Base-by-base conservation (phyloP, 345 rosid species). In the Populus alba region DNA sequence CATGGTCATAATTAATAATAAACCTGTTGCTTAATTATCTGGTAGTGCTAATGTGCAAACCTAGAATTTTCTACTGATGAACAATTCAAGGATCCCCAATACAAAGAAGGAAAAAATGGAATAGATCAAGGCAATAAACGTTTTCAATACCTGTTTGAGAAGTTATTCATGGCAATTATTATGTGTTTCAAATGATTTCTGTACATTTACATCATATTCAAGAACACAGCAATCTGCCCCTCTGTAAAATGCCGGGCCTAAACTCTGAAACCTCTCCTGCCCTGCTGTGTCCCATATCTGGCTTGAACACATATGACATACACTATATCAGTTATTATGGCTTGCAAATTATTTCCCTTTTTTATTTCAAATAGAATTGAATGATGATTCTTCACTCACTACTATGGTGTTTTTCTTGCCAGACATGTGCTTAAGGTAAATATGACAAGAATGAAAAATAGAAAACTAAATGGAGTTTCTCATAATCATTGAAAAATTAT, bases 271-370 rank as follows among this genome's bases (percentile, higher is more conserved):
- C 74, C 97, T 89, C 77, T 95, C 99, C 78, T 95, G 98, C 71
- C 99, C 99, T 7, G 99, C 99, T 7, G 98, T 93, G 85, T 95
- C 97, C 99, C 99, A 95, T 71, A 95, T 87, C 98, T 95, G 71
- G 73, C 71, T 18, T 38, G 7, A 59, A 31, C 33, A 63, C 67
- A 4, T 29, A 5, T 20, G 20, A 25, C 33, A 27, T 62, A 23
- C 66, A 62, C 9, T 10, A 25, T 62, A 29, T 62, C 67, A 62
- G 67, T 23, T 18, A 53, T 0, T 53, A n/a, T 53, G 20, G 59
- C 59, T 53, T 0, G 59, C 59, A 53, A 2, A 53, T 20, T 22
- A 53, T 53, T 53, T 53, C 20, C 59, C 59, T 53, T 53, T 29
- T 53, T 22, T 53, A 18, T 53, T 53, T 7, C 59, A 53, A 7